These are phyloP conservation scores for Pseudonectria buxi DNA, from an alignment of 2,329 filamentous ascomycete species.

Conservation along the genomic window DNA sequence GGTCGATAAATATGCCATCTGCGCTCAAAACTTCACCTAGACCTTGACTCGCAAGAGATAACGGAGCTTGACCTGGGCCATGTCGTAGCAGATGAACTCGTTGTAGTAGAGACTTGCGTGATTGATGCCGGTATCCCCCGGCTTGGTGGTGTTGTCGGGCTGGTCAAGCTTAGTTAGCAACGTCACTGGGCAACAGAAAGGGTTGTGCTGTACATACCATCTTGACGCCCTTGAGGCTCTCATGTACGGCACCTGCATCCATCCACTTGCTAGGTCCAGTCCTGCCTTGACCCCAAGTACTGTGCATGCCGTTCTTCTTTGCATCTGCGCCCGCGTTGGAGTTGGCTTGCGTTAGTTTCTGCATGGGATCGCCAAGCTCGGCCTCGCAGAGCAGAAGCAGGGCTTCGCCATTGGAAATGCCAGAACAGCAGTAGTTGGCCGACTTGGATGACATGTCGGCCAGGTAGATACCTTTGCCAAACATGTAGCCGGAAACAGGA, in stretches of 20 bases:
- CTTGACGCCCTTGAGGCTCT: constrained; percentile 57
- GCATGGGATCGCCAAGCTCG: constrained; percentile 65
- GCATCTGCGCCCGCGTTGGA: constrained; percentile 60
- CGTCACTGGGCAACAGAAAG: not conserved
- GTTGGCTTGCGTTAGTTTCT: constrained; percentile 50
- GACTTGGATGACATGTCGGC: constrained; percentile 82
- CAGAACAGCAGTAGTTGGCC: constrained; percentile 64
- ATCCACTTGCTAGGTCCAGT: constrained; percentile 66
- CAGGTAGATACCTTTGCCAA: constrained; percentile 83
- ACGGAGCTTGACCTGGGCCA: constrained; percentile 61
- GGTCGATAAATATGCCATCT: not conserved
- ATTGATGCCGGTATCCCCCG: constrained; percentile 40
- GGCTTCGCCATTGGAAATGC: constrained; percentile 59
- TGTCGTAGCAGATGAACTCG: constrained; percentile 67
- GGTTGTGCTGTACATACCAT: constrained; percentile 48
- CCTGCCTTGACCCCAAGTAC: constrained; percentile 64
- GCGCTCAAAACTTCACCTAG: constrained; percentile 13
- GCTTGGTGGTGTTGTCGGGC: constrained; percentile 43
- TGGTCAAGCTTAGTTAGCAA: constrained; percentile 20
- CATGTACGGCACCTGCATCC: constrained; percentile 62
- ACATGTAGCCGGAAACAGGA: constrained; percentile 77
- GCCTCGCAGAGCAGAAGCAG: constrained; percentile 79
- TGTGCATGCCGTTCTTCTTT: constrained; percentile 50
- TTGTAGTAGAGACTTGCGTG: constrained; percentile 56
- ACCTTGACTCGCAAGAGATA: constrained; percentile 62